Evolutionary conservation across 148 eudicot genomes (phyloP).

Genomic region (Amaranthus cruentus): DNA sequence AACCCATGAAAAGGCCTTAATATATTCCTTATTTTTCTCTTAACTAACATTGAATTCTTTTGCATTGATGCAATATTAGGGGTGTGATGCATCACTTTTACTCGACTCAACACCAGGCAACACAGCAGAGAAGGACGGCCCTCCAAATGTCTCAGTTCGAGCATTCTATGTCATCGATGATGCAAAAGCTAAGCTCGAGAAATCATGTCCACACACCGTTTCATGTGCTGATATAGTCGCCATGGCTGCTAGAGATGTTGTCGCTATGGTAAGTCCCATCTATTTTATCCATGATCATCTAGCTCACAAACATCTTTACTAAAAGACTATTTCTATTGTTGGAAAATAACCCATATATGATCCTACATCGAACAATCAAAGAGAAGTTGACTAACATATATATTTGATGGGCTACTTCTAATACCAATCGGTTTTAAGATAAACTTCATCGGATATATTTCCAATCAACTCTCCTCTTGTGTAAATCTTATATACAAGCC

Average conservation of each 20-base stretch:
- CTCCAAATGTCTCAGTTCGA: slow-evolving; percentile 54
- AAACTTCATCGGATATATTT: too few species aligned
- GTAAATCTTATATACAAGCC: too few species aligned
- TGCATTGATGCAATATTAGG: slow-evolving; percentile 25
- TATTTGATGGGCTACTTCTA: too few species aligned
- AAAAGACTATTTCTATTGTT: too few species aligned
- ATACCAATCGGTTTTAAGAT: too few species aligned
- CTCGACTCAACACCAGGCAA: slow-evolving; percentile 51
- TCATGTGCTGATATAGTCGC: slow-evolving; percentile 68
- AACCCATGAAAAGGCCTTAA: background rate
- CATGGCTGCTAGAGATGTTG: slow-evolving; percentile 62
- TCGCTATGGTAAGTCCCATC: slow-evolving; percentile 39
- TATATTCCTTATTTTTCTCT: background rate
- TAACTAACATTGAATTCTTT: too few species aligned
- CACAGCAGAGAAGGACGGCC: slow-evolving; percentile 76
- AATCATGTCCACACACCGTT: slow-evolving; percentile 50
- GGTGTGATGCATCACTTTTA: slow-evolving; percentile 64
- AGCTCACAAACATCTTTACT: too few species aligned
- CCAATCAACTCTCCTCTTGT: too few species aligned
- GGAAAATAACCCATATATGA: too few species aligned
- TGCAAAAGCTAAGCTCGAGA: slow-evolving; percentile 58
- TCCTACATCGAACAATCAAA: too few species aligned
- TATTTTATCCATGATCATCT: background rate
- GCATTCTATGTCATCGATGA: slow-evolving; percentile 61
- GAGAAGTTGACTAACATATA: too few species aligned